Base-by-base conservation (phyloP, 371 early-diverging fungal genomes). In the Dipsacomyces acuminosporus region DNA sequence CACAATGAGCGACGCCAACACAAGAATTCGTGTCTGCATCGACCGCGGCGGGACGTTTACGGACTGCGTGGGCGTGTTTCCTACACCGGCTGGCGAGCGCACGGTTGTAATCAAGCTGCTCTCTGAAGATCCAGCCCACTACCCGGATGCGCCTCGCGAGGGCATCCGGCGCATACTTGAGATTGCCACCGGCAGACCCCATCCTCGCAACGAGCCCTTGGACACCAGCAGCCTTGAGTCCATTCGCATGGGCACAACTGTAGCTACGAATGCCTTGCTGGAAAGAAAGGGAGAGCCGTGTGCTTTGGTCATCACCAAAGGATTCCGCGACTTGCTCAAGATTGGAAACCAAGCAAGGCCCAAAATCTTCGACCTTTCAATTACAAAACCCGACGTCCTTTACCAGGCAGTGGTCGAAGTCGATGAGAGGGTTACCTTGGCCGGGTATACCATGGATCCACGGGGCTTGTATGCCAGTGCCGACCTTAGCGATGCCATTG, bases 181-280 rank as follows among this genome's bases (percentile, higher is more conserved):
- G 64, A 47, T 79, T 15, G 89, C 87, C 1, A 88, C 93, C 0
- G 91, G 90, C 14, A 66, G 78, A 51, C 60, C 76, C 3, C 79
- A 83, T 42, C 84, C 88, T 23, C 81, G 91, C 19, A 72, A 82
- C 46, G 55, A 81, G 41, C 88, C 80, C 8, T 82, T 96, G 0
- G 85, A 90, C 36, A 93, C 93, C 0, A 73, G 78, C 20, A 56
- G 76, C 34, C 75, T 90, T 48, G 88, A 87, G 46, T 82, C 87
- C 41, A 87, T 97, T 23, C 86, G 95, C 24, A 94, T 95, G 93
- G 94, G 94, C 25, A 96, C 95, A 0, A 98, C 96, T 0, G 96
- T 98, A 1, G 98, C 98, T 0, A 98, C 98, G 11, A 98, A 98
- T 57, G 95, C 96, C 8, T 72, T 93, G 7, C 69, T 93, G 50